Evolutionary conservation across 768 basidiomycete genomes (phyloP), one percentile per base, ranked within the genome.

Genomic region (Krasilnikovozyma curviuscula): DNA sequence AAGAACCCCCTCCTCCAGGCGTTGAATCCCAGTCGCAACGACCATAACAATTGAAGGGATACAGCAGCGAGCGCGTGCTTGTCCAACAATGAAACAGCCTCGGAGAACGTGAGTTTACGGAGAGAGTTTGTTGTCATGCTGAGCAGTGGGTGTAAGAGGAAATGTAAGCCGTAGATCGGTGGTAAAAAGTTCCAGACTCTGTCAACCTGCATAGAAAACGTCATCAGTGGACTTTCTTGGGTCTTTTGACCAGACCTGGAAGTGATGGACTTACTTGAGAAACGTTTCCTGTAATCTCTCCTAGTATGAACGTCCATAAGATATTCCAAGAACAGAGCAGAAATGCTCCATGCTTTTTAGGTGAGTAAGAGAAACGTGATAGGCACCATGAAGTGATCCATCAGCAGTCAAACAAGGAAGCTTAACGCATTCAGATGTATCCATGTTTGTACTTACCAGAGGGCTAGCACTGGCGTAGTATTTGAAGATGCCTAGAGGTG

Each of bases 201-300:
- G 45, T 51, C 50, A 19, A 52, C 50, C 34, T 52, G n/a, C n/a
- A n/a, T n/a, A n/a, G n/a, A n/a, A n/a, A n/a, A n/a, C n/a, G n/a
- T n/a, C n/a, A n/a, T n/a, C n/a, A n/a, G n/a, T n/a, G n/a, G n/a
- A n/a, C n/a, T n/a, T n/a, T n/a, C n/a, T n/a, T n/a, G n/a, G n/a
- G n/a, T n/a, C n/a, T n/a, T n/a, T n/a, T n/a, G n/a, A n/a, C n/a
- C n/a, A n/a, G n/a, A n/a, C n/a, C n/a, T n/a, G n/a, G n/a, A n/a
- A n/a, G n/a, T n/a, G n/a, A n/a, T n/a, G n/a, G n/a, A n/a, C n/a
- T n/a, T n/a, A n/a, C n/a, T n/a, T n/a, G 50, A 13, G 32, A 35
- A 10, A 47, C 38, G 46, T 52, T 52, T 23, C 50, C 50, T 2
- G 50, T 47, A 41, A 52, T 29, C 46, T 52, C 50, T n/a, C 50